phyloP scores from a whole-genome alignment of 2,329 filamentous ascomycete species.

The Albifimbria verrucaria region DNA sequence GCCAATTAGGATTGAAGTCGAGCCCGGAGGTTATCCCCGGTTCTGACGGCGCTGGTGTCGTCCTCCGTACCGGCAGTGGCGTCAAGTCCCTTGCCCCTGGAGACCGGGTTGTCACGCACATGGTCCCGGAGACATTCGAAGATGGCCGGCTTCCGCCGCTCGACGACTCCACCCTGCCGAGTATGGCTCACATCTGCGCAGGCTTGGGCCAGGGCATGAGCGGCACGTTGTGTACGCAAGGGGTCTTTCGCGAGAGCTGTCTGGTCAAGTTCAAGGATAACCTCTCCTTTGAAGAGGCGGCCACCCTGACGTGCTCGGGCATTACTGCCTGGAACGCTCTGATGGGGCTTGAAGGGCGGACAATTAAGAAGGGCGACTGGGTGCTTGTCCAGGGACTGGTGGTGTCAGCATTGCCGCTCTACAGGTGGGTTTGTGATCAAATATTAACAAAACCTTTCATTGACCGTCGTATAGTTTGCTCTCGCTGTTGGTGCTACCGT shows the following conservation, averaged over 20 bases:
- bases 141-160: neutral
- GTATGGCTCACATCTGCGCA: neutral
- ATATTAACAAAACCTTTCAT: neutral
- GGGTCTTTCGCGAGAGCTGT: conserved; percentile 1
- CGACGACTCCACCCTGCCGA: neutral
- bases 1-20: neutral
- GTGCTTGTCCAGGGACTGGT: conserved; percentile 1
- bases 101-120: conserved; percentile 1
- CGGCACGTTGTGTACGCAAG: neutral
- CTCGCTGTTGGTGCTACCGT: conserved; percentile 1
- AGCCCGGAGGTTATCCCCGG: neutral
- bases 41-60: neutral
- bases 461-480: neutral
- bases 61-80: neutral
- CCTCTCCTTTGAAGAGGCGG: neutral
- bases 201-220: neutral
- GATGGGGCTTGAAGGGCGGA: neutral
- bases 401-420: conserved; percentile 1
- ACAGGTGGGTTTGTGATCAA: neutral
- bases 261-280: neutral
- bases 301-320: neutral
- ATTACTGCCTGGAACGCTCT: conserved; percentile 1
- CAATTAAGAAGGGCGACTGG: conserved; percentile 1
- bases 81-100: neutral
- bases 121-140: neutral